These are phyloP conservation scores for Calendula officinalis DNA, from an alignment of 129 eudicot genomes.

Conservation along the genomic window DNA sequence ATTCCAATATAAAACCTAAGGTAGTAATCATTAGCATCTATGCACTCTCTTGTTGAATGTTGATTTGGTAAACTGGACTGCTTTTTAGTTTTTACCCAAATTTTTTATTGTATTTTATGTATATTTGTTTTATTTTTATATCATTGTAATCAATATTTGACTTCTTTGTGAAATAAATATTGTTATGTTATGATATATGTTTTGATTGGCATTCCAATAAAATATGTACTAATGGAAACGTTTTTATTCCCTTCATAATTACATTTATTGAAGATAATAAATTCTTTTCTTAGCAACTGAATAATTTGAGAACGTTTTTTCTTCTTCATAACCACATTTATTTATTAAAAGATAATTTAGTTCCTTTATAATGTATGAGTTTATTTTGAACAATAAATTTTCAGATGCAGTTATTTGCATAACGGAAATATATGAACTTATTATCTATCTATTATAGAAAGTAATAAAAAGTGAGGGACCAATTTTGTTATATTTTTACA, in stretches of 20 bases:
- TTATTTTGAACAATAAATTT: neutral
- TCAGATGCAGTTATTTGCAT: neutral
- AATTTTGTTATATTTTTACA: neutral
- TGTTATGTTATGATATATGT: neutral
- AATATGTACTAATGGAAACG: neutral
- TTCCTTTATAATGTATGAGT: neutral
- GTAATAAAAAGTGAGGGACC: neutral
- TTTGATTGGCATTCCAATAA: neutral
- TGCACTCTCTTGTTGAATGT: neutral
- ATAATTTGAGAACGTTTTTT: neutral
- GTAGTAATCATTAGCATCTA: neutral
- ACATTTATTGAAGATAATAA: neutral
- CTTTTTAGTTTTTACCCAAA: neutral
- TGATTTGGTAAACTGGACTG: neutral
- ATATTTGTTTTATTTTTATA: neutral
- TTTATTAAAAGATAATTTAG: neutral
- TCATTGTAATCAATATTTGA: neutral
- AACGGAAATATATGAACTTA: neutral
- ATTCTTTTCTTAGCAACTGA: too few species aligned
- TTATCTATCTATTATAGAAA: neutral
- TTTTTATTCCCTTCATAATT: neutral
- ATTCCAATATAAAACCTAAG: conserved; percentile 34
- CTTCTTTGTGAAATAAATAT: neutral
- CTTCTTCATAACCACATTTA: neutral
- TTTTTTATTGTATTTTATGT: neutral